These are phyloP conservation scores for Fusarium odoratissimum DNA, from an alignment of 2,329 filamentous ascomycete species.

Conservation along the genomic window DNA sequence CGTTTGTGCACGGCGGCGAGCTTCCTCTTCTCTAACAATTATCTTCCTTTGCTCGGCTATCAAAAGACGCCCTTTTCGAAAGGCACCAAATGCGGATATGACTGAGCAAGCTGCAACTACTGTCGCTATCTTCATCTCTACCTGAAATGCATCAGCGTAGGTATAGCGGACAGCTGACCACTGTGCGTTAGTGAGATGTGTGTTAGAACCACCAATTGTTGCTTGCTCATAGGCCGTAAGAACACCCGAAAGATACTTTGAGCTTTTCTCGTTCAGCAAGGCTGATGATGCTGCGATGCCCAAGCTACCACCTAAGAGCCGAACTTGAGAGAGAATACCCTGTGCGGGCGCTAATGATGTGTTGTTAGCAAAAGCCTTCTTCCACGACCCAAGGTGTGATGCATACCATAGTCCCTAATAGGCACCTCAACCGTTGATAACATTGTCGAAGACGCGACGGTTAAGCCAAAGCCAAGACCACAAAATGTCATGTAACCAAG, in stretches of 20 bases:
- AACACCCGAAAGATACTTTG: constrained; percentile 44
- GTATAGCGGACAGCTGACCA: constrained; percentile 50
- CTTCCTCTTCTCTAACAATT: constrained; percentile 29
- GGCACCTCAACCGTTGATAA: constrained; percentile 56
- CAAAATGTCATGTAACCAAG: constrained; percentile 63
- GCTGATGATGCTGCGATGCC: constrained; percentile 65
- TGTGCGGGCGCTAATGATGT: constrained; percentile 59
- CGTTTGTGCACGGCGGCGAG: constrained; percentile 24
- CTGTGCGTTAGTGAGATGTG: constrained; percentile 45
- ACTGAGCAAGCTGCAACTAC: constrained; percentile 55
- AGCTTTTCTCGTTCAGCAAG: constrained; percentile 52
- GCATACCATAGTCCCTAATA: constrained; percentile 58
- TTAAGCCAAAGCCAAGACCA: constrained; percentile 65
- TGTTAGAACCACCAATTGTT: constrained; percentile 38
- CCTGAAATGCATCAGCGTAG: constrained; percentile 58
- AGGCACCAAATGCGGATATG: constrained; percentile 55
- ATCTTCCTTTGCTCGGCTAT: constrained; percentile 37
- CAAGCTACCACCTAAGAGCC: constrained; percentile 65
- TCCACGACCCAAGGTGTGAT: not conserved
- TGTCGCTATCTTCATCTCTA: constrained; percentile 60
- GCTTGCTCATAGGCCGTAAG: constrained; percentile 46
- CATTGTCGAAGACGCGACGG: constrained; percentile 61
- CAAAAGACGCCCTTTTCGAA: constrained; percentile 44
- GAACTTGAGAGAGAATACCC: constrained; percentile 63
- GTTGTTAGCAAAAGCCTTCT: constrained; percentile 22